Evolutionary conservation across 257 asterid genomes (phyloP).

Genomic region (Lycium ferocissimum): DNA sequence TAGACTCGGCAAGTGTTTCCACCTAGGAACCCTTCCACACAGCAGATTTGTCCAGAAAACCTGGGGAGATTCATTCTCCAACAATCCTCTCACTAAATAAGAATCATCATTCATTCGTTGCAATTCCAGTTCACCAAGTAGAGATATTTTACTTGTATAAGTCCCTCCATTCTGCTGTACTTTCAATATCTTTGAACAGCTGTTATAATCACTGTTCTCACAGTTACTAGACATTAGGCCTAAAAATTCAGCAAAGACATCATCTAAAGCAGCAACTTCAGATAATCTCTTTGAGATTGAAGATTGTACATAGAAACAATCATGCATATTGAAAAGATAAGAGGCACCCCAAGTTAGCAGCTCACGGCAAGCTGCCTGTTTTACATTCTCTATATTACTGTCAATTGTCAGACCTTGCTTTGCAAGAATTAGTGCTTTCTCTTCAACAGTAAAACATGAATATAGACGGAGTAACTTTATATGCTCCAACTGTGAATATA

Average conservation of each 20-base stretch:
- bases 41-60: conserved; percentile 59
- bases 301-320: conserved; percentile 39
- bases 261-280: conserved; percentile 50
- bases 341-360: conserved; percentile 66
- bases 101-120: conserved; percentile 37
- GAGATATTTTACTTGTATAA: conserved; percentile 41
- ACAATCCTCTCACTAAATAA: conserved; percentile 43
- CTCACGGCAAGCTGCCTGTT: conserved; percentile 48
- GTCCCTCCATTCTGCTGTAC: conserved; percentile 48
- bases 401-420: conserved; percentile 57
- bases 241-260: conserved; percentile 56
- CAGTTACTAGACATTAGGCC: conserved; percentile 46
- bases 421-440: conserved; percentile 56
- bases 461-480: conserved; percentile 69
- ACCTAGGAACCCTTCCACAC: conserved; percentile 52
- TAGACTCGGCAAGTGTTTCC: conserved; percentile 49
- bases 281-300: conserved; percentile 31
- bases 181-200: conserved; percentile 39
- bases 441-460: conserved; percentile 65
- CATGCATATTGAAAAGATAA: conserved; percentile 52
- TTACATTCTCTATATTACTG: conserved; percentile 39
- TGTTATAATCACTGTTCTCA: conserved; percentile 11
- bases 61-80: conserved; percentile 42
- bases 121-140: conserved; percentile 58
- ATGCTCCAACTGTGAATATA: conserved; percentile 53